These are phyloP conservation scores for Lophiotrema nucula DNA, from an alignment of 495 filamentous ascomycete species.

Conservation along the genomic window DNA sequence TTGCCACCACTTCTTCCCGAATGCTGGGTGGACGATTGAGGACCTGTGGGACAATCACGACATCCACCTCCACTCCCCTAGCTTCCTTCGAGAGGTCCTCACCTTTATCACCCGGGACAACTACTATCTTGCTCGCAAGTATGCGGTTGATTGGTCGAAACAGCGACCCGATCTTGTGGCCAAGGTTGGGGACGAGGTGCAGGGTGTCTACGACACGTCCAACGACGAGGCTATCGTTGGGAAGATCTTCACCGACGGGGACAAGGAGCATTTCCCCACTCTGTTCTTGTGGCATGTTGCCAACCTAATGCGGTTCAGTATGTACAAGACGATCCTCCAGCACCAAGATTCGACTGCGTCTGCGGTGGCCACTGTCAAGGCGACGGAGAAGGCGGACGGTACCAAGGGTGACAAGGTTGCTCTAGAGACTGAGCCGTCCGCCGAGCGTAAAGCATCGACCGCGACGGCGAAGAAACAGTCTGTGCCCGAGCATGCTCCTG, in stretches of 20 bases:
- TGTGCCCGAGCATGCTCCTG: background rate
- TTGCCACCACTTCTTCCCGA: conserved; percentile 36
- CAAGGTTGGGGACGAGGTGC: background rate
- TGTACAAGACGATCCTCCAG: background rate
- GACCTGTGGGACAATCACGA: conserved; percentile 55
- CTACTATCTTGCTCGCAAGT: background rate
- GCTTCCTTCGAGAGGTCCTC: conserved; percentile 44
- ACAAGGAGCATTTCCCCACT: background rate
- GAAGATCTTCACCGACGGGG: conserved; percentile 18
- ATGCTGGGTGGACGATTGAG: conserved; percentile 41
- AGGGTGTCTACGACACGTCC: background rate
- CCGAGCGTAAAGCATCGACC: background rate
- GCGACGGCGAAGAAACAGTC: background rate
- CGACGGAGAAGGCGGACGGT: background rate
- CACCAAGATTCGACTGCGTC: background rate
- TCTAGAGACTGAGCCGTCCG: background rate
- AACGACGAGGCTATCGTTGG: conserved; percentile 11
- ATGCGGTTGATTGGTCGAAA: conserved; percentile 10
- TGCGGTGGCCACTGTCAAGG: background rate
- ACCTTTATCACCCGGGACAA: conserved; percentile 19
- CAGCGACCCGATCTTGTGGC: background rate
- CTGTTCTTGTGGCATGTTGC: conserved; percentile 20
- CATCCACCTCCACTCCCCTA: conserved; percentile 46
- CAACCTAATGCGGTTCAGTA: conserved; percentile 10
- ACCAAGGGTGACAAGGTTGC: background rate